phyloP scores from a whole-genome alignment of 2,329 filamentous ascomycete genomes.

The Keithomyces neogunnii region DNA sequence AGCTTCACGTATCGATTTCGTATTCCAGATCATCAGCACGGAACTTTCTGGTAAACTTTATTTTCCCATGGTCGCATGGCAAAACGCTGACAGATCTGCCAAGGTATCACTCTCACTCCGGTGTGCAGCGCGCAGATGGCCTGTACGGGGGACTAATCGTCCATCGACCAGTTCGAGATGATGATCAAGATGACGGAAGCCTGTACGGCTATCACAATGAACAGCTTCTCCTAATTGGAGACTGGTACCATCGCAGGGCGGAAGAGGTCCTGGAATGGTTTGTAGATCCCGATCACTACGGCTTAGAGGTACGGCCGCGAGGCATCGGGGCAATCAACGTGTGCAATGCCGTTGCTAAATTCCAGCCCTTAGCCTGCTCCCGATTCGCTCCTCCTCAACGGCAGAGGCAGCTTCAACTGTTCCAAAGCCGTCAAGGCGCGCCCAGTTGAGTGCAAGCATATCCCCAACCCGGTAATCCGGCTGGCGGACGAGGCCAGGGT shows the following conservation, averaged over 20 bases:
- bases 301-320: slow-evolving; percentile 9
- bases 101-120: slow-evolving; percentile 55
- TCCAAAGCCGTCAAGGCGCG: slow-evolving; percentile 12
- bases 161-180: slow-evolving; percentile 24
- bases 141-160: slow-evolving; percentile 20
- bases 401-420: slow-evolving; percentile 16
- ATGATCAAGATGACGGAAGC: slow-evolving; percentile 12
- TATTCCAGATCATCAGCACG: slow-evolving; percentile 40
- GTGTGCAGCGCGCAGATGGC: slow-evolving; percentile 31
- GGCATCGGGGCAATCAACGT: background rate
- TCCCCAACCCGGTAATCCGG: slow-evolving; percentile 5
- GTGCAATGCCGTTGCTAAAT: slow-evolving; percentile 17
- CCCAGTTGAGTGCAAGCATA: slow-evolving; percentile 8
- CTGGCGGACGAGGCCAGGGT: slow-evolving; percentile 7
- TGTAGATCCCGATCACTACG: slow-evolving; percentile 15
- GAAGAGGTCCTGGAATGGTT: slow-evolving; percentile 16
- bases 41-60: slow-evolving; percentile 46
- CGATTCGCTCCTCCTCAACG: slow-evolving; percentile 32
- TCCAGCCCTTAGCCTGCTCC: slow-evolving; percentile 25
- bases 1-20: slow-evolving; percentile 49
- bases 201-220: slow-evolving; percentile 20
- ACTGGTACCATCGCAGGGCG: slow-evolving; percentile 29
- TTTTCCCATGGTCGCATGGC: background rate
- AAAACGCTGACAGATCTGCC: background rate
- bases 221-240: slow-evolving; percentile 27